These are phyloP conservation scores for Colletotrichum sp. DNA, from an alignment of 2,329 filamentous ascomycete genomes.

Conservation along the genomic window DNA sequence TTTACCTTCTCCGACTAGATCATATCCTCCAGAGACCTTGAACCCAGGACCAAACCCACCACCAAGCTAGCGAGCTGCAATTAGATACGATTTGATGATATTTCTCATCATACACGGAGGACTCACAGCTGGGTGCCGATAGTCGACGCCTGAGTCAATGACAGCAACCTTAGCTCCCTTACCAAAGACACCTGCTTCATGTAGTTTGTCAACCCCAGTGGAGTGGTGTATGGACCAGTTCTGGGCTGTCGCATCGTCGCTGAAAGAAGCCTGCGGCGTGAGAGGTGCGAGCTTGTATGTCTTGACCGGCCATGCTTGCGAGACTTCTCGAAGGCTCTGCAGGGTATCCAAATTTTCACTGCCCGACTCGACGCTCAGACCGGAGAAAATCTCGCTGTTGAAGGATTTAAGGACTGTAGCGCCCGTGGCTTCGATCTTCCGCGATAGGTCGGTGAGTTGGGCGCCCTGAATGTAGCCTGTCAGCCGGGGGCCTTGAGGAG, in stretches of 20 bases:
- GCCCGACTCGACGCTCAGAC: conserved; percentile 35
- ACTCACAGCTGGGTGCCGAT: conserved; percentile 22
- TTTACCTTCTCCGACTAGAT: conserved; percentile 26
- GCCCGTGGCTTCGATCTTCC: conserved; percentile 17
- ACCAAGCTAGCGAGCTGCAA: conserved; percentile 27
- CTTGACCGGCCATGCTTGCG: conserved; percentile 27
- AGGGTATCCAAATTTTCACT: conserved; percentile 37
- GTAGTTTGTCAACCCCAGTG: conserved; percentile 23
- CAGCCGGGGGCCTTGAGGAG: not conserved
- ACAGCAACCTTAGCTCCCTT: conserved; percentile 23
- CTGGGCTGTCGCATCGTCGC: conserved; percentile 22
- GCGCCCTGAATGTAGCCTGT: not conserved
- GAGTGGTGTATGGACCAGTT: conserved; percentile 34
- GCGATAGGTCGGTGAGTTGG: conserved; percentile 11
- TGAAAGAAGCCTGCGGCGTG: conserved; percentile 8
- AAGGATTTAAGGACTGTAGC: conserved; percentile 22
- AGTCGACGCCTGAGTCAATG: conserved; percentile 24
- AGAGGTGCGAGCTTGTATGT: conserved; percentile 23
- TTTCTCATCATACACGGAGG: too few relatives aligned
- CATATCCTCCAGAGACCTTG: conserved; percentile 27
- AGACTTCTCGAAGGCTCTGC: conserved; percentile 13
- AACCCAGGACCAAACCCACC: conserved; percentile 25
- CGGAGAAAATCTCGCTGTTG: conserved; percentile 34
- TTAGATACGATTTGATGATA: not conserved
- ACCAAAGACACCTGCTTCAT: conserved; percentile 18